These are phyloP conservation scores for Scedosporium minutisporum DNA, from an alignment of 2,329 filamentous ascomycete species.

Conservation along the genomic window DNA sequence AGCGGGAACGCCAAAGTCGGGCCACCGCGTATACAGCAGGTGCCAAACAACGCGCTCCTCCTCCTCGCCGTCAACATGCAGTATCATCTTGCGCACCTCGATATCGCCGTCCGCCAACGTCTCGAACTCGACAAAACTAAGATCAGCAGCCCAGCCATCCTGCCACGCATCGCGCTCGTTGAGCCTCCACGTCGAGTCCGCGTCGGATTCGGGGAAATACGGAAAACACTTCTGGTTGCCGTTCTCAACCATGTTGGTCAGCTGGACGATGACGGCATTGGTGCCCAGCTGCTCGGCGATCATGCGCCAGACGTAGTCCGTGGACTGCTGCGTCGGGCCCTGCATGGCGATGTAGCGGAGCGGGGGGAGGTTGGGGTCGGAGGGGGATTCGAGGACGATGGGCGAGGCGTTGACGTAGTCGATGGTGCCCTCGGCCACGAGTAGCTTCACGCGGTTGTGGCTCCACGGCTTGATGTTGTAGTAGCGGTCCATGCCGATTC, in stretches of 20 bases:
- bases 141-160: conserved; percentile 57
- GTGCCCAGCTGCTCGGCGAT: conserved; percentile 65
- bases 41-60: conserved; percentile 65
- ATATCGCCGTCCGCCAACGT: conserved; percentile 45
- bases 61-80: conserved; percentile 38
- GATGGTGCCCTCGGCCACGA: conserved; percentile 61
- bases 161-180: conserved; percentile 56
- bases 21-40: conserved; percentile 79
- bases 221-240: conserved; percentile 75
- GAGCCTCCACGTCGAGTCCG: conserved; percentile 43
- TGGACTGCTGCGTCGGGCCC: conserved; percentile 69
- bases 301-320: conserved; percentile 92
- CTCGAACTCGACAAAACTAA: conserved; percentile 58
- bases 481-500: conserved; percentile 64
- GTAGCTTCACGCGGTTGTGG: conserved; percentile 72
- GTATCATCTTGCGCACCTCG: conserved; percentile 64
- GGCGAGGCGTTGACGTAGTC: conserved; percentile 81
- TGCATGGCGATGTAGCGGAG: conserved; percentile 83
- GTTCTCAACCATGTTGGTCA: conserved; percentile 78
- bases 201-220: conserved; percentile 63
- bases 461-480: conserved; percentile 83
- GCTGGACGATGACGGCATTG: conserved; percentile 81
- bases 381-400: conserved; percentile 43
- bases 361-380: conserved; percentile 26
- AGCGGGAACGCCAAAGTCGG: conserved; percentile 76